Conservation (phyloP, 2,329 filamentous ascomycete genomes). For the Aspergillus sp. region DNA sequence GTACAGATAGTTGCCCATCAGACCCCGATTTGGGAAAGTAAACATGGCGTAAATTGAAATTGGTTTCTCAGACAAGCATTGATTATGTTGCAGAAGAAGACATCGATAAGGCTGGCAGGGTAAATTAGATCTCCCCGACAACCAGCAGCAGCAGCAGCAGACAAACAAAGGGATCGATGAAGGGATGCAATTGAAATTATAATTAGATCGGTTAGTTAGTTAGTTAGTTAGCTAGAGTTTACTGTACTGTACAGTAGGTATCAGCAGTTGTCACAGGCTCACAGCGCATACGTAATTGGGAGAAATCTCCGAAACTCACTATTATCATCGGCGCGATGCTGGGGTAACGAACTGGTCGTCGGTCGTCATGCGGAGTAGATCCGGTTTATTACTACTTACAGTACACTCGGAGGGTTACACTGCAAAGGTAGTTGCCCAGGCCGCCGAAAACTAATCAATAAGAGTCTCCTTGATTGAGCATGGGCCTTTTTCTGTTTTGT, state of each 20-base stretch:
- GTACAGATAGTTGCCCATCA: too few species aligned
- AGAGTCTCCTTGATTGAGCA: conserved; percentile 3
- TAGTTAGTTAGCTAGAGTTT: too few species aligned
- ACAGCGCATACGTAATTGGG: background rate
- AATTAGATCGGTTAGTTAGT: too few species aligned
- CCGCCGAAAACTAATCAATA: background rate
- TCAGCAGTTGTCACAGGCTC: background rate
- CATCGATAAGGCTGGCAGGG: background rate
- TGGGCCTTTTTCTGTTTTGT: background rate
- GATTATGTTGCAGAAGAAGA: background rate
- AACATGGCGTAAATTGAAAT: too few species aligned
- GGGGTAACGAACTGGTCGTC: background rate
- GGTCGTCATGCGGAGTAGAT: background rate
- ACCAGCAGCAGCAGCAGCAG: background rate
- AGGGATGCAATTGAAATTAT: background rate
- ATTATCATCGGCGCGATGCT: background rate
- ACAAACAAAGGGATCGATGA: background rate
- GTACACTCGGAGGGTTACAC: background rate
- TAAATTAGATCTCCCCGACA: background rate
- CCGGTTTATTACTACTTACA: background rate
- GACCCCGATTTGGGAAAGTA: too few species aligned
- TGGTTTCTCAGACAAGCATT: too few species aligned
- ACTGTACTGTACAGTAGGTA: background rate
- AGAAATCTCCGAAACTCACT: background rate
- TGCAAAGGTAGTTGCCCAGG: background rate